These are phyloP conservation scores for Balansia obtecta DNA, from an alignment of 2,329 filamentous ascomycete species.

Conservation along the genomic window DNA sequence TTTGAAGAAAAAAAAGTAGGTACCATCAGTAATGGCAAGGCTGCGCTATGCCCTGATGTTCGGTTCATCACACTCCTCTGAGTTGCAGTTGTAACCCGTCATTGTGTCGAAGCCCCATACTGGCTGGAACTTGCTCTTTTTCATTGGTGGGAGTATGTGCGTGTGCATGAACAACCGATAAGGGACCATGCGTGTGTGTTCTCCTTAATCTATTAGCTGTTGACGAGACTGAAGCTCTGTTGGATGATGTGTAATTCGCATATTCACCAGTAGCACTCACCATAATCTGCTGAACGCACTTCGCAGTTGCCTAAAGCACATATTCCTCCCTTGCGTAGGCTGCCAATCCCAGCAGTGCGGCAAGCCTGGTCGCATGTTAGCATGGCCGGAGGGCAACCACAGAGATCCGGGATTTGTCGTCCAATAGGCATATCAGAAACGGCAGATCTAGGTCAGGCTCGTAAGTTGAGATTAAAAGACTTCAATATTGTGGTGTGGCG, in stretches of 20 bases:
- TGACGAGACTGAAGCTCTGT: background rate
- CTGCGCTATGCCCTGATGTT: no score
- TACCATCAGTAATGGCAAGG: no score
- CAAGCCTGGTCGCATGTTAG: conserved; percentile 2
- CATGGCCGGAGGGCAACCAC: conserved; percentile 2
- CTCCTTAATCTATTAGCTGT: background rate
- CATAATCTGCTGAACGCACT: no score
- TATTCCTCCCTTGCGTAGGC: background rate
- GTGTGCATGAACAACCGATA: background rate
- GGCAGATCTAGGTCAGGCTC: conserved; percentile 2
- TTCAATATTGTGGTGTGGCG: background rate
- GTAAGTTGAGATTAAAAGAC: background rate
- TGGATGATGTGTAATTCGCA: no score
- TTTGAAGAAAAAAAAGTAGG: no score
- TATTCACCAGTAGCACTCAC: background rate
- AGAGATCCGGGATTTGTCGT: background rate
- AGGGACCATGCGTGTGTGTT: background rate
- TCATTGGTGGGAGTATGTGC: no score
- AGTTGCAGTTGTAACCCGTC: background rate
- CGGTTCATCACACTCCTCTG: background rate
- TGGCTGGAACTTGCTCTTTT: background rate
- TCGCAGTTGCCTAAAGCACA: background rate
- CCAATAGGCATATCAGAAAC: background rate
- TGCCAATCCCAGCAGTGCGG: conserved; percentile 5
- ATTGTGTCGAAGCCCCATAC: background rate